These are phyloP conservation scores for Mrakia gelida DNA, from an alignment of 768 basidiomycete species.

Conservation along the genomic window DNA sequence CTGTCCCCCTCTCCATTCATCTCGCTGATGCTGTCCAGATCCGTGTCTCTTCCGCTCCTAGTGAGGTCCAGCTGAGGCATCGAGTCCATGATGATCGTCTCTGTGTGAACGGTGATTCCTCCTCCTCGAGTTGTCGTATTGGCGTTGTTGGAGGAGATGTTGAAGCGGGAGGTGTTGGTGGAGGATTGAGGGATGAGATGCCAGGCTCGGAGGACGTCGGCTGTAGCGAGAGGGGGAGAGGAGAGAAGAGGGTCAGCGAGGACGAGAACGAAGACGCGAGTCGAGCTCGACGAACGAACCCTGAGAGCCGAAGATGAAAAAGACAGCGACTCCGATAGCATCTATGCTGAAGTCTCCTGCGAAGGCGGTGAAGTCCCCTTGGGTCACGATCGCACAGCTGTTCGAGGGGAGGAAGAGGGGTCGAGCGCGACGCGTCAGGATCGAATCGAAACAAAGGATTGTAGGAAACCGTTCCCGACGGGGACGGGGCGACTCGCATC, in stretches of 20 bases:
- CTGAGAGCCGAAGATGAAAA: background rate
- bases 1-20: background rate
- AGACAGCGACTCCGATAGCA: background rate
- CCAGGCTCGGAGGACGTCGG: background rate
- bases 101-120: background rate
- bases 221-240: background rate
- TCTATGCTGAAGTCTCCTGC: background rate
- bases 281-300: background rate
- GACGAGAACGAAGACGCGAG: background rate
- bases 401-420: background rate
- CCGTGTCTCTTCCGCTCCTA: background rate
- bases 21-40: background rate
- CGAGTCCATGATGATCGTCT: background rate
- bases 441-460: background rate
- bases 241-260: background rate
- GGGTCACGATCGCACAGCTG: background rate
- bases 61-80: background rate
- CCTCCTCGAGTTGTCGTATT: background rate
- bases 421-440: background rate
- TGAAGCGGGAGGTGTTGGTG: background rate
- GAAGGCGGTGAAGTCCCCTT: background rate
- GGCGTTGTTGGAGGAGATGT: background rate
- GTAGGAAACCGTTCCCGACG: too few species aligned
- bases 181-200: background rate
- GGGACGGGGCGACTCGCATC: background rate